Base-by-base conservation (phyloP, 2,329 filamentous ascomycete genomes). In the Neofusicoccum parvum region DNA sequence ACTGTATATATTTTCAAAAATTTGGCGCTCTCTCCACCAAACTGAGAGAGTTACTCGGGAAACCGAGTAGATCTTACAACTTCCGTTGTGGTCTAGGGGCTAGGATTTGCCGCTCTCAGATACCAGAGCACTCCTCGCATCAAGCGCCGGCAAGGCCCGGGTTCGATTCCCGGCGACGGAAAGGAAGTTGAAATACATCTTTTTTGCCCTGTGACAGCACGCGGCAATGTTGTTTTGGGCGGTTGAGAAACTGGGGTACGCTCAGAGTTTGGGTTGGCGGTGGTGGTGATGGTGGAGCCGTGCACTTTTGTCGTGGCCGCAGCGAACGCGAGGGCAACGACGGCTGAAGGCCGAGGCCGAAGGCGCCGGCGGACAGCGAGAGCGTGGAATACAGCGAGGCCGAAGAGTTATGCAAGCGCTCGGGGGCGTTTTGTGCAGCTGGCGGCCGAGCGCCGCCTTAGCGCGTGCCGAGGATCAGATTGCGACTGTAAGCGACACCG, bases 141-240 rank as follows among this genome's bases (percentile, higher is more conserved):
- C n/a, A 48, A 60, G 56, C 17, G 56, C 56, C 56, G 56, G 56
- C 56, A 60, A 60, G 56, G 56, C 56, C 56, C 56, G 56, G 56
- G 56, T 60, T 60, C 56, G 56, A 60, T 60, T 60, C 56, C 56
- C 56, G 56, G 56, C 56, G 56, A 60, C 56, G 56, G 56, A 60
- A 60, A 32, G 39, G 39, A 32, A 43, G 39, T 45, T 54, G 14
- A 12, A 12, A 20, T 15, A 1, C 7, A 45, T 10, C n/a, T 48
- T 15, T 15, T 15, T 60, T 32, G 27, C n/a, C 15, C 12, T 20
- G 36, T 36, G 6, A 11, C 4, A 10, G 5, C 10, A 3, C 27
- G 15, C 4, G 2, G 15, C 23, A 14, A 6, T 11, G 12, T 45
- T 6, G 36, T 43, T 23, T 15, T 32, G 53, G 12, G 17, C 12